These are phyloP conservation scores for Martiniozyma asiatica DNA, from an alignment of 1,139 yeast species.

Conservation along the genomic window DNA sequence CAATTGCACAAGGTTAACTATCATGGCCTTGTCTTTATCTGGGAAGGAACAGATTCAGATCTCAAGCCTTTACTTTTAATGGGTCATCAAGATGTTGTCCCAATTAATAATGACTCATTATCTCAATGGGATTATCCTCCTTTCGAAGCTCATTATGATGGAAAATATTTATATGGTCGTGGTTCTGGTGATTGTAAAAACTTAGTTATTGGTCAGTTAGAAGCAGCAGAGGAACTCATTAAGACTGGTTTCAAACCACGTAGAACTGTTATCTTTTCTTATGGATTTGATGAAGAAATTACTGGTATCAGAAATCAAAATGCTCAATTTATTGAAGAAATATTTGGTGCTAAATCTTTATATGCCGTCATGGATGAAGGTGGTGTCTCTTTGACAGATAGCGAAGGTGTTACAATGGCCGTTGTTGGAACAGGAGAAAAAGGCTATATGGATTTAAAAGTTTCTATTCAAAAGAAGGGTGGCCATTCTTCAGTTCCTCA, in stretches of 20 bases:
- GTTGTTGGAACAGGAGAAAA: conserved; percentile 38
- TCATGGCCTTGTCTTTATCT: conserved; percentile 53
- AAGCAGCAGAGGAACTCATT: conserved; percentile 30
- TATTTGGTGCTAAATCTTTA: conserved; percentile 31
- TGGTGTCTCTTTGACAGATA: conserved; percentile 22
- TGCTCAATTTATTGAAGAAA: conserved; percentile 22
- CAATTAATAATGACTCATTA: conserved; percentile 31
- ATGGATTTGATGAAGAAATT: conserved; percentile 41
- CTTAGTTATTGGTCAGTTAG: conserved; percentile 30
- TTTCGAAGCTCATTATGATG: conserved; percentile 31
- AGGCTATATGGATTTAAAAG: conserved; percentile 30
- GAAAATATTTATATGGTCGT: conserved; percentile 31
- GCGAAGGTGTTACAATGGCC: conserved; percentile 27
- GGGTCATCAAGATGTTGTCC: conserved; percentile 42
- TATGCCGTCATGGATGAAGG: conserved; percentile 38
- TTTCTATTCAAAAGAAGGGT: conserved; percentile 32
- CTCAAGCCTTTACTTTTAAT: conserved; percentile 32
- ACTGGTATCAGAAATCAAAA: conserved; percentile 24
- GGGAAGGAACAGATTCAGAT: conserved; percentile 41
- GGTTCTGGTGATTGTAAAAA: conserved; percentile 39
- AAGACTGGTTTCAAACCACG: conserved; percentile 28
- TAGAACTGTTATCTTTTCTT: conserved; percentile 32
- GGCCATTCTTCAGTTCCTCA: conserved; percentile 42
- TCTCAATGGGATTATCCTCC: conserved; percentile 34
- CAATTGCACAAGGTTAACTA: conserved; percentile 48